Conservation (phyloP, 768 basidiomycete genomes). For the Leccinellum albellum region DNA sequence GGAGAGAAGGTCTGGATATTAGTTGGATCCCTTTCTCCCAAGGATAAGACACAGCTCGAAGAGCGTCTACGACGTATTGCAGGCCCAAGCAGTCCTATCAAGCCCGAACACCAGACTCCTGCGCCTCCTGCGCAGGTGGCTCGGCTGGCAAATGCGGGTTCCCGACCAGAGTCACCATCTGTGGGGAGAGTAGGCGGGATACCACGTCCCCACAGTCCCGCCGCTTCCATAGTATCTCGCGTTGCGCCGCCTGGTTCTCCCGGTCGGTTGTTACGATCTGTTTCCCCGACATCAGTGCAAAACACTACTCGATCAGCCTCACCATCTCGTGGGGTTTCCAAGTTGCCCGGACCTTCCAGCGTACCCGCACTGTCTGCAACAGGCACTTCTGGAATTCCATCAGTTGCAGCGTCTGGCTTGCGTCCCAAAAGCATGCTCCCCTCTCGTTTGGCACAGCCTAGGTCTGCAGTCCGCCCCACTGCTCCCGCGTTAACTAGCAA, state of each 20-base stretch:
- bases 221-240: constrained; percentile 37
- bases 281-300: constrained; percentile 36
- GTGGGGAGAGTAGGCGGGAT: constrained; percentile 40
- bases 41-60: constrained; percentile 91
- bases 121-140: constrained; percentile 47
- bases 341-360: constrained; percentile 35
- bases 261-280: constrained; percentile 30
- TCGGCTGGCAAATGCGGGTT: constrained; percentile 44
- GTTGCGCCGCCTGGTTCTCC: constrained; percentile 44
- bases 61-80: constrained; percentile 82
- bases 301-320: constrained; percentile 46
- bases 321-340: constrained; percentile 41
- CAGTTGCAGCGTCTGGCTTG: constrained; percentile 36
- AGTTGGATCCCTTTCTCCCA: constrained; percentile 71
- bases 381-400: constrained; percentile 26
- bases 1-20: constrained; percentile 84
- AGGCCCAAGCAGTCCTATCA: constrained; percentile 51
- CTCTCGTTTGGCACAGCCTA: constrained; percentile 68
- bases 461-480: constrained; percentile 38
- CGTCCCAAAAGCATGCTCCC: constrained; percentile 70
- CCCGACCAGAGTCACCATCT: constrained; percentile 51
- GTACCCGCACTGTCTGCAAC: constrained; percentile 7
- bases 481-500: constrained; percentile 20
- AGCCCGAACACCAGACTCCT: constrained; percentile 38
- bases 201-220: constrained; percentile 48